phyloP scores from a whole-genome alignment of 352 stramenopile genomes.

The Globisporangium canariense region DNA sequence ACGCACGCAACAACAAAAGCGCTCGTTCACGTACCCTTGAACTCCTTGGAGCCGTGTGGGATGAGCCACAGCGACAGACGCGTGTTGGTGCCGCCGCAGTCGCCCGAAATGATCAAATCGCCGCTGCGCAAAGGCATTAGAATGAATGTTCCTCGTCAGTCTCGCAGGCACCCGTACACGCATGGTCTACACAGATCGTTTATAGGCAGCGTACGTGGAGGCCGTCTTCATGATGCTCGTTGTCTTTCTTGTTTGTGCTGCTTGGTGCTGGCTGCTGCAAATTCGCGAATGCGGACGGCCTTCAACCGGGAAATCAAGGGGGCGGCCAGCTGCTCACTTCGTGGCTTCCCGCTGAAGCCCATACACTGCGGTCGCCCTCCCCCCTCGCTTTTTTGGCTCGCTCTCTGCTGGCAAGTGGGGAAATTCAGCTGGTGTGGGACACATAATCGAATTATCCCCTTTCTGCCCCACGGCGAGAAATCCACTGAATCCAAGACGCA shows the following conservation, averaged over 20 bases:
- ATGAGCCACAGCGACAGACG: conserved; percentile 90
- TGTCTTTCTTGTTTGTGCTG: background rate
- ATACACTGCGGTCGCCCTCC: background rate
- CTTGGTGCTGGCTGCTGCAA: conserved; percentile 4
- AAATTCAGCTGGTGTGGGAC: too few relatives aligned
- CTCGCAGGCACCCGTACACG: background rate
- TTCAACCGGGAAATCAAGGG: conserved; percentile 2
- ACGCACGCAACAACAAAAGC: background rate
- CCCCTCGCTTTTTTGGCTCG: background rate
- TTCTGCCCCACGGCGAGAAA: too few relatives aligned
- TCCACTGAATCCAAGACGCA: too few relatives aligned
- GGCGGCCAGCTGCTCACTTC: background rate
- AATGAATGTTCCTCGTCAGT: background rate
- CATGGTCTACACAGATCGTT: background rate
- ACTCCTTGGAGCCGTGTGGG: conserved; percentile 48
- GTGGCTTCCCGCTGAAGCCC: background rate
- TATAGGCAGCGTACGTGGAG: background rate
- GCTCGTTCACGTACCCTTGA: conserved; percentile 33
- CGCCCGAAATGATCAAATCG: conserved; percentile 86
- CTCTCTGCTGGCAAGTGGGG: background rate
- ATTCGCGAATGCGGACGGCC: conserved; percentile 2
- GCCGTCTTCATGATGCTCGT: background rate
- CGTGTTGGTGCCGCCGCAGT: conserved; percentile 97
- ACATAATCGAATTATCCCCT: too few relatives aligned
- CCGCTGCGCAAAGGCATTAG: conserved; percentile 24